These are phyloP conservation scores for Anthoceros angustus DNA, from an alignment of 225 moss, liverwort and hornwort species.

Conservation along the genomic window DNA sequence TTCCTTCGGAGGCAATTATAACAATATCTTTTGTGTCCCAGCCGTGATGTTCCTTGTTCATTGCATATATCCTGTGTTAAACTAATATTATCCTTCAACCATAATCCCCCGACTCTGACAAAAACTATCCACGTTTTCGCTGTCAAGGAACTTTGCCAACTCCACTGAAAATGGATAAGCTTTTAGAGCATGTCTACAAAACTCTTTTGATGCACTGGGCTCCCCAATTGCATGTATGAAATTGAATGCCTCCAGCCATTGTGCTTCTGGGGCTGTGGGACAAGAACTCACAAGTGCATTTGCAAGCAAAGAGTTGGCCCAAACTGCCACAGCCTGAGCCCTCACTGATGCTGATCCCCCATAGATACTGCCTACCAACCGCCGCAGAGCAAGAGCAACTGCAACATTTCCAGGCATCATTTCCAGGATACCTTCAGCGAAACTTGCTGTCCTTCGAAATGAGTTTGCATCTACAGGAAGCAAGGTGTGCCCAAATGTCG, in stretches of 20 bases:
- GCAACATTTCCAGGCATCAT: conserved; percentile 53
- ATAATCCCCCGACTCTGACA: too few relatives aligned
- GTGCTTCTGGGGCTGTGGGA: neutral
- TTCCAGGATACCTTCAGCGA: conserved; percentile 60
- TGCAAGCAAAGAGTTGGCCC: neutral
- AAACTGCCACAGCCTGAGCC: neutral
- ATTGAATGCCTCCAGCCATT: neutral
- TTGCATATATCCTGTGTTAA: too few relatives aligned
- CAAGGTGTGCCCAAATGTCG: conserved; percentile 31
- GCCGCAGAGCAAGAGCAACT: conserved; percentile 34
- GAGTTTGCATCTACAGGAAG: conserved; percentile 13
- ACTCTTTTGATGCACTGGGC: neutral
- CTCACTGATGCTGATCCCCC: neutral
- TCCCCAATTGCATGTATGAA: neutral
- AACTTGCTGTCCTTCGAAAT: conserved; percentile 30
- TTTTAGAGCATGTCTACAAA: neutral
- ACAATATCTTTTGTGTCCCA: too few relatives aligned
- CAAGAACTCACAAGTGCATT: neutral
- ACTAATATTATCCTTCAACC: too few relatives aligned
- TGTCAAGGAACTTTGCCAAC: neutral
- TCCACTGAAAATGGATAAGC: neutral
- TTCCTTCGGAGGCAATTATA: too few relatives aligned
- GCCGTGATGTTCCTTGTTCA: too few relatives aligned
- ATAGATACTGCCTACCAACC: conserved; percentile 13
- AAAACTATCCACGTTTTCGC: neutral